Evolutionary conservation across 345 rosid species (phyloP), one percentile per base, ranked within the genome.

Genomic region (Citrus glauca): DNA sequence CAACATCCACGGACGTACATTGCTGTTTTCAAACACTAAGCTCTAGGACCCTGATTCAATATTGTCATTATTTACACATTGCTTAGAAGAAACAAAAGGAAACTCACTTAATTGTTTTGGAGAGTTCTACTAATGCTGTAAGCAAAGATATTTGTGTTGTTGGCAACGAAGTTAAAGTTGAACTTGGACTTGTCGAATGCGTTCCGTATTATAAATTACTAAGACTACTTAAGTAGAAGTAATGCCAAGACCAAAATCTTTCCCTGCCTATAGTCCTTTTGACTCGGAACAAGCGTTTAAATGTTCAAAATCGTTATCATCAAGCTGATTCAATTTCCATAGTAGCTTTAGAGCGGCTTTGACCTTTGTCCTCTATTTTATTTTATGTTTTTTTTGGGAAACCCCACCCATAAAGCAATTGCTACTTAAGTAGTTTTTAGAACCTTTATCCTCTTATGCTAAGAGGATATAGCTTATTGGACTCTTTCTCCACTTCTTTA

Each of bases 391-490:
- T 35, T 19, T 65, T 4, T 33, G 2, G 65, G 22, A 56, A 71
- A 71, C 6, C 42, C 35, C 40, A 19, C 35, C 53, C 11, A n/a
- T 1, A 75, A 50, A 35, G 32, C 17, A 66, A 66, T 48, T 16
- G 14, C 4, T 45, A 10, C 22, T 24, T 30, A 27, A 66, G 35
- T 14, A 50, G 14, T 9, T 0, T 73, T 32, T 35, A 68, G 65
- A 63, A 66, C 66, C 72, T 53, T 76, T 53, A 28, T 57, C 25
- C 40, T 60, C 64, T 35, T 57, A 56, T 70, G 56, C 28, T 35
- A 66, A 66, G 85, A 82, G 74, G 38, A 55, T 67, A 68, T 71
- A 77, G 78, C 85, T 82, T 82, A 63, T 76, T 62, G 85, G 80
- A 82, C 77, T 82, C 76, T 53, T 27, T 64, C 62, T 71, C 72